Evolutionary conservation across 23 red algal genomes (phyloP), one percentile per base, ranked within the genome.

Genomic region (Gracilaria caudata): DNA sequence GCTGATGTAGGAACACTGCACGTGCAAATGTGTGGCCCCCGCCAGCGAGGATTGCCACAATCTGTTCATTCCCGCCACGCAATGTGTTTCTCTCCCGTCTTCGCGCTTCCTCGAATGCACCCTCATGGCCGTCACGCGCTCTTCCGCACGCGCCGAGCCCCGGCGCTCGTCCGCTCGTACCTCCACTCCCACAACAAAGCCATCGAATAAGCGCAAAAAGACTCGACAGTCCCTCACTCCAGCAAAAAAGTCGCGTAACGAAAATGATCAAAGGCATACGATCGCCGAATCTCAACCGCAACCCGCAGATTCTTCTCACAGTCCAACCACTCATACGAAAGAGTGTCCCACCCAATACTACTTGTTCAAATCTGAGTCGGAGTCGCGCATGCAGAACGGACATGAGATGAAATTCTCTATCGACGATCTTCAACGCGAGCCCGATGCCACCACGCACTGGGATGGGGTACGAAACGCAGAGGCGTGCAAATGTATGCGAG

Each of bases 391-490:
- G 49, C 83, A 86, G 28, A 73, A 81, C 3, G 86, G 86, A 13
- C 73, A 79, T 10, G 82, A 97, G 20, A 89, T 83, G 74, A 94
- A 95, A 64, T 98, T 98, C 65, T 92, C 92, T 53, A 75, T 98
- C 72, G 79, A 94, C 71, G 96, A 98, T 41, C 86, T 98, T 7
- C 54, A 60, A 1, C 36, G n/a, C 7, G 79, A 87, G 51, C 83
- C 87, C 1, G 40, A 87, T 16, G 53, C 51, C 32, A 94, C 64
- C 13, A 75, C 86, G 11, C 79, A 64, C 39, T 98, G 96, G 96
- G 96, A 98, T 74, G 96, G 96, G 36, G 96, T 98, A 37, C 91
- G 96, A 38, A 98, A 98, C 80, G 90, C 91, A 54, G 85, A 94
- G 73, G 96, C 96, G 0, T 76, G 92, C 34, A 98, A 98, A 38